Base-by-base conservation (phyloP, 176 grass and related monocot genomes). In the Musa acuminata region DNA sequence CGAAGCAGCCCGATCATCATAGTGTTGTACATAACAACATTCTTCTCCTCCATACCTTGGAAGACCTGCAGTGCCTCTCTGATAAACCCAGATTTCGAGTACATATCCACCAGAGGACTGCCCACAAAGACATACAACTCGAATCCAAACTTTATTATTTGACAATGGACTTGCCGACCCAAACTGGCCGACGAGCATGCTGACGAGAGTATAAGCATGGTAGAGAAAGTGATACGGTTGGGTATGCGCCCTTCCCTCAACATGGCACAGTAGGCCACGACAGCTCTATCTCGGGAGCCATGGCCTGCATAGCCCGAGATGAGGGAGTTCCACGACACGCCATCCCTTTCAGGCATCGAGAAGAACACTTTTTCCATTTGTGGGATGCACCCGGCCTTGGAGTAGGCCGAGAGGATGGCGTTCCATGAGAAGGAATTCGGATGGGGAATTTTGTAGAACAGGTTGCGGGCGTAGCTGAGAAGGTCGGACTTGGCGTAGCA, bases 91-190 rank as follows among this genome's bases (percentile, higher is more conserved):
- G 84, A 51, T 65, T 91, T 91, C 6, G 89, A 81, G 13, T 92
- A 88, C 85, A 92, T 92, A 53, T 84, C 86, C 0, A 92, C 83
- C 6, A 92, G 29, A 0, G 83, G 85, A 75, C 83, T 86, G 13
- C 83, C 80, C 0, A 85, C 84, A 14, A 92, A 92, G 23, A 81
- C 78, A 0, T 88, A 83, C 0, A 71, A 81, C 5, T 53, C 85
- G 8, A 91, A 88, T 0, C 89, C 85, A 59, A 85, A 72, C 12
- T n/a, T 66, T 64, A 88, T 53, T 2, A 77, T 70, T 35, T 88
- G 85, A 62, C 85, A 92, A 79, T 92, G 89, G 23, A 88, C 79
- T 67, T 86, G 85, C 8, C 50, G 76, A 8, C 89, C 85, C 0
- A 91, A 86, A 17, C 11, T 8, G 12, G 75, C 70, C 20, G 80